Evolutionary conservation across 2,329 filamentous ascomycete species (phyloP), one percentile per base, ranked within the genome.

Genomic region (Colletotrichum caudatum): DNA sequence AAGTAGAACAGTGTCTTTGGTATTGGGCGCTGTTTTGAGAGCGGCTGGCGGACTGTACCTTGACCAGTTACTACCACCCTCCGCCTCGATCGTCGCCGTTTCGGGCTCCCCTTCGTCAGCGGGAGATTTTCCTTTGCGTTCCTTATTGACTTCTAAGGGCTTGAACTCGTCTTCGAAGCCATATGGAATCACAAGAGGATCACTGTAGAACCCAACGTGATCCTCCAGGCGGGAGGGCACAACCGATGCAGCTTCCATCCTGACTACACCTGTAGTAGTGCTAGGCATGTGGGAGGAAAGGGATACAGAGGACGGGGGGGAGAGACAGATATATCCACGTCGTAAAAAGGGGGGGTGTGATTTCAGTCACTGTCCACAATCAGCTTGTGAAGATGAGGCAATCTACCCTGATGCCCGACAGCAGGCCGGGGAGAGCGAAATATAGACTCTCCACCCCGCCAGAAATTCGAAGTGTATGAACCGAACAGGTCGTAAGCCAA

Each of bases 1-100:
- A 5, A 78, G 74, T 1, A 88, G 77, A 9, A 84, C 77, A 5
- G 83, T 80, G 2, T 83, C 82, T 0, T 80, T 80, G 64, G 81
- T 74, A 48, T 82, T 81, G 20, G 82, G 79, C 0, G 79, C 75
- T 39, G 82, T 79, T 5, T 69, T 78, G 8, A 89, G 76, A 0
- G 80, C 82, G 14, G 76, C 74, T 0, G 87, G 87, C 5, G 85
- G 85, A 3, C 82, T 80, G 73, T 86, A 87, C 62, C 81, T 77
- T 48, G 79, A 81, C 84, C 86, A 88, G 75, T 86, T 82, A 44
- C 82, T 78, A 3, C 78, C 73, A 4, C 74, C 67, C 5, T 23
- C 26, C 56, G 77, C 71, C 20, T 80, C 77, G 33, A 77, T 74
- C 2, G 76, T 70, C 35, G 72, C 37, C 41, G 77, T 51, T n/a